Percentiles rank a stretch among this genome's conserved stretches.
phyloP scores from a whole-genome alignment of 2,329 filamentous ascomycete species.

The Penicillium corylophilum region DNA sequence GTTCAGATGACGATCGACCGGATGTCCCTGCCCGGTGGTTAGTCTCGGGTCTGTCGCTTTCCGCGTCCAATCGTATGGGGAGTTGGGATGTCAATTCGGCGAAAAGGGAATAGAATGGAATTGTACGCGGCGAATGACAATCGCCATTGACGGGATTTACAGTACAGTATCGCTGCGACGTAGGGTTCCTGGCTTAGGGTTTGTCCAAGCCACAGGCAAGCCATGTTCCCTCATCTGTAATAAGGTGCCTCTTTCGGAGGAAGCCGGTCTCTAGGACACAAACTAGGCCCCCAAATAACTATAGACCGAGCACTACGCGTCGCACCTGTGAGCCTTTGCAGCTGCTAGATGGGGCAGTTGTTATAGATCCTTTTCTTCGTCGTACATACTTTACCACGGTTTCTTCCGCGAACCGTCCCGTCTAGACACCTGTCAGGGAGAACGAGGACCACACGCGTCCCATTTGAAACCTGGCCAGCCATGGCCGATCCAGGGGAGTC shows the following conservation, averaged over 20 bases:
- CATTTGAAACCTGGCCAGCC: background rate
- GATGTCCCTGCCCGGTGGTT: conserved; percentile 1
- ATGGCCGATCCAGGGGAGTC: background rate
- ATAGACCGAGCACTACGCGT: background rate
- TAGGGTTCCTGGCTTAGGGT: background rate
- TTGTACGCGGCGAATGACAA: background rate
- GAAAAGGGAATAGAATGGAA: background rate
- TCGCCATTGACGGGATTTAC: background rate
- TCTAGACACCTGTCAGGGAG: background rate
- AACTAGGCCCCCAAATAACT: background rate
- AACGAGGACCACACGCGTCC: background rate
- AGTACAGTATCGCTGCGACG: background rate
- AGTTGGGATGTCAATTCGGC: background rate
- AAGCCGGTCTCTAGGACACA: background rate
- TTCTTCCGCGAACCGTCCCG: background rate
- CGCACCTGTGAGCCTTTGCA: background rate
- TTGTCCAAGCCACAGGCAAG: background rate
- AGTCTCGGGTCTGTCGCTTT: background rate
- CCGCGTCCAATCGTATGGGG: background rate
- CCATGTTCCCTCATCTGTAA: background rate
- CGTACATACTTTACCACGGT: conserved; percentile 1
- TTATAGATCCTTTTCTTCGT: background rate
- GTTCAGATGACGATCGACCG: conserved; percentile 7
- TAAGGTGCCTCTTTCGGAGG: background rate
- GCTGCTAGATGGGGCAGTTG: background rate